Percentiles rank a stretch among this genome's conserved stretches.
phyloP scores from a whole-genome alignment of 805 yeast species.

The Starmerella vitae region DNA sequence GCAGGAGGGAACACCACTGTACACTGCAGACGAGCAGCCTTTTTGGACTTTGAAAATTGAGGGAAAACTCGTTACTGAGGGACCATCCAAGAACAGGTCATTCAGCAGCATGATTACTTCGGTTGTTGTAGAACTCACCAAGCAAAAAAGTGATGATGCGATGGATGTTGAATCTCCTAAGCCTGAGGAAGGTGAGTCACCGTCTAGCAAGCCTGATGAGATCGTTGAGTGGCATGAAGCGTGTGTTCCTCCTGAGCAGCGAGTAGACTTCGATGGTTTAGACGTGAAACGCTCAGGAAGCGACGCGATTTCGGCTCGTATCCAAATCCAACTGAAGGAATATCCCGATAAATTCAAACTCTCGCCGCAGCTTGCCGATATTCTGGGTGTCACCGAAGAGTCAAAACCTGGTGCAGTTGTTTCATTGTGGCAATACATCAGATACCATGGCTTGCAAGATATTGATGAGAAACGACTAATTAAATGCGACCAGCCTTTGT shows the following conservation, averaged over 20 bases:
- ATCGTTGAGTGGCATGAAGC: slow-evolving; percentile 82
- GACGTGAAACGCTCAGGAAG: slow-evolving; percentile 74
- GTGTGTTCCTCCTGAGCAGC: slow-evolving; percentile 21
- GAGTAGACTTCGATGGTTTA: slow-evolving; percentile 67
- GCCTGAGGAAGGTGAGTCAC: slow-evolving; percentile 1
- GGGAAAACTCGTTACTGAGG: slow-evolving; percentile 58
- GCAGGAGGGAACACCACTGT: slow-evolving; percentile 36
- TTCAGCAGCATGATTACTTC: slow-evolving; percentile 74
- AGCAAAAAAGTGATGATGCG: not conserved
- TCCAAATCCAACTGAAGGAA: slow-evolving; percentile 71
- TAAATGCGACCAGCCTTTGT: slow-evolving; percentile 37
- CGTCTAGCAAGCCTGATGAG: slow-evolving; percentile 14
- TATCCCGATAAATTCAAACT: slow-evolving; percentile 54
- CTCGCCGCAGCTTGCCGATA: slow-evolving; percentile 49
- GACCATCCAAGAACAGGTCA: slow-evolving; percentile 39
- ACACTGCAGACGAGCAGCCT: slow-evolving; percentile 17
- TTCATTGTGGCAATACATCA: slow-evolving; percentile 62
- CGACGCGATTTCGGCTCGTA: slow-evolving; percentile 48
- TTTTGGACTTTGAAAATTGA: slow-evolving; percentile 78
- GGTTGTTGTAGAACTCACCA: slow-evolving; percentile 60
- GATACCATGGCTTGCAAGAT: slow-evolving; percentile 51
- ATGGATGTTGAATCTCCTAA: slow-evolving; percentile 8
- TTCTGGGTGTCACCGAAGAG: slow-evolving; percentile 64
- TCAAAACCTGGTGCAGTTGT: slow-evolving; percentile 78
- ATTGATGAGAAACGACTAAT: slow-evolving; percentile 42